Evolutionary conservation across 371 early-diverging fungal genomes (phyloP).

Genomic region (Zancudomyces culisetae): DNA sequence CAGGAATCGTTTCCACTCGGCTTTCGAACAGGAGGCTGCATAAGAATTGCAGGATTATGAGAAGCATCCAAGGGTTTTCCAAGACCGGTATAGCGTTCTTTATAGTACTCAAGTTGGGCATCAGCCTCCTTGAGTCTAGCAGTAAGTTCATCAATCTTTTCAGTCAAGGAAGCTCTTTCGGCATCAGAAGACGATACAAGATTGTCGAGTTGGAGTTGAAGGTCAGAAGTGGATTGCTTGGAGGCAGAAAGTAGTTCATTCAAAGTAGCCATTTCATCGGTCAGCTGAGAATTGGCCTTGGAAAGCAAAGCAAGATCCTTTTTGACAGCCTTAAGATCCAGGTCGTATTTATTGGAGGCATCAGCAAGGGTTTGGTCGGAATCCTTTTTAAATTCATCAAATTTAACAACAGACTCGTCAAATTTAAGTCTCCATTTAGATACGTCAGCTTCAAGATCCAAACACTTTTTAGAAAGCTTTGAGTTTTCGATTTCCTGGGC

Average conservation of each 20-base stretch:
- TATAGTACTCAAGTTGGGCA: no score
- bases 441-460: conserved; percentile 7
- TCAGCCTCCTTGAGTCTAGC: no score
- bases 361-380: no score
- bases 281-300: conserved; percentile 4
- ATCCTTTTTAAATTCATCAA: conserved; percentile 23
- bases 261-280: neutral
- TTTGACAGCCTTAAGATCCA: conserved; percentile 7
- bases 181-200: neutral
- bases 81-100: no score
- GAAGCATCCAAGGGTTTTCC: no score
- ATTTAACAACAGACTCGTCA: conserved; percentile 9
- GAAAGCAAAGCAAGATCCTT: conserved; percentile 9
- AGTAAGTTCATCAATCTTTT: neutral
- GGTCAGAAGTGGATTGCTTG: conserved; percentile 10
- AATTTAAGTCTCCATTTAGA: conserved; percentile 20
- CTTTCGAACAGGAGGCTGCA: no score
- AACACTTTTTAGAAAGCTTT: conserved; percentile 17
- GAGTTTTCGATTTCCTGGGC: conserved; percentile 21
- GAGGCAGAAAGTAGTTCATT: conserved; percentile 7
- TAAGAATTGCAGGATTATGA: no score
- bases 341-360: no score
- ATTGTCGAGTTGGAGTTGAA: neutral
- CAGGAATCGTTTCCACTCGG: no score
- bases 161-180: neutral